Percentiles rank a stretch among this genome's conserved stretches.
These are phyloP conservation scores for Colletotrichum liaoningense DNA, from an alignment of 2,329 filamentous ascomycete genomes.

Conservation along the genomic window DNA sequence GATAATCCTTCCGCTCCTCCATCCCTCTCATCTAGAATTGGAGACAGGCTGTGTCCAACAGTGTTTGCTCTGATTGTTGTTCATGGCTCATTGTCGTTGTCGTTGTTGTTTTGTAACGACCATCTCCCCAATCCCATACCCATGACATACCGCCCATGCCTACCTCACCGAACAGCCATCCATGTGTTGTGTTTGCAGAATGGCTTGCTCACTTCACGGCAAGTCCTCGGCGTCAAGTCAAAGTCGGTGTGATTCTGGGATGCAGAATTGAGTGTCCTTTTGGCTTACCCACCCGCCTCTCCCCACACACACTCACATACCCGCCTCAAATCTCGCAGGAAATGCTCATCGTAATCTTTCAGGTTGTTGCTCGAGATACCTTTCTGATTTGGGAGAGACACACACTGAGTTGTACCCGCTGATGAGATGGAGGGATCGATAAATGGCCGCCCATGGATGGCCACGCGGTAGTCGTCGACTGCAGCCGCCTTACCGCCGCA, in stretches of 20 bases:
- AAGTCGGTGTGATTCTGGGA: slow-evolving; percentile 31
- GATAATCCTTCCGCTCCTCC: neutral
- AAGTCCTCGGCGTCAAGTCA: slow-evolving; percentile 1
- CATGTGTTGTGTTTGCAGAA: slow-evolving; percentile 32
- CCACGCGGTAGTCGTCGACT: slow-evolving; percentile 36
- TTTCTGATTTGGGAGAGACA: slow-evolving; percentile 26
- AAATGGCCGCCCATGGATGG: slow-evolving; percentile 21
- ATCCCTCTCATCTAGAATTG: neutral
- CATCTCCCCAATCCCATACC: neutral
- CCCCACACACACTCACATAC: slow-evolving; percentile 11
- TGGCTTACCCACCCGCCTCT: neutral
- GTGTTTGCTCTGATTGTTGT: slow-evolving; percentile 18
- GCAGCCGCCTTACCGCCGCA: slow-evolving; percentile 35
- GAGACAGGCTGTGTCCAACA: neutral
- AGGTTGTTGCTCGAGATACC: slow-evolving; percentile 27
- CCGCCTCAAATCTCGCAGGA: slow-evolving; percentile 23
- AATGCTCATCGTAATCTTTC: slow-evolving; percentile 6
- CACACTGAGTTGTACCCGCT: slow-evolving; percentile 12
- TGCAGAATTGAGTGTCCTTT: slow-evolving; percentile 9
- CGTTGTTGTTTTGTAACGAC: neutral
- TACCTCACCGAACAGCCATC: neutral
- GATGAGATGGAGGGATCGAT: slow-evolving; percentile 22
- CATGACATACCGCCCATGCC: neutral
- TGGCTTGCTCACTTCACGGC: neutral
- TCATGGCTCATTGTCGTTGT: neutral